Conservation (phyloP, 2,329 filamentous ascomycete genomes). For the Fusarium marasasianum region DNA sequence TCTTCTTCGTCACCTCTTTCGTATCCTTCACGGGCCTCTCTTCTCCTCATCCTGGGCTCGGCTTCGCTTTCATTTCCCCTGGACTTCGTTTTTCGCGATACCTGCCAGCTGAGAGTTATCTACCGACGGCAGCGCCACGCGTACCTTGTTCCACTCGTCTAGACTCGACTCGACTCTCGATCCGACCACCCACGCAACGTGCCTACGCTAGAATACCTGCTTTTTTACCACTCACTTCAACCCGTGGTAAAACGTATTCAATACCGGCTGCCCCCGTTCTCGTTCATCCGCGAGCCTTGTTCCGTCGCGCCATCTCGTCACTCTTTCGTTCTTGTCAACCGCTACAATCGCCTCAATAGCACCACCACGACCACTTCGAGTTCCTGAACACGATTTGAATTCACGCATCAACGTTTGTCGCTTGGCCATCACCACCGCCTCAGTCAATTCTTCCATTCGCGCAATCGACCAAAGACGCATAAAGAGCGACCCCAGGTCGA, state of each 20-base stretch:
- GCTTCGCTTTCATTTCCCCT: background rate
- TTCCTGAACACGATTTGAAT: slow-evolving; percentile 2
- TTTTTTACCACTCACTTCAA: slow-evolving; percentile 8
- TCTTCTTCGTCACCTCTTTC: background rate
- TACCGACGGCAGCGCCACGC: slow-evolving; percentile 23
- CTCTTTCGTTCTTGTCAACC: slow-evolving; percentile 2
- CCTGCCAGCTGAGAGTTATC: background rate
- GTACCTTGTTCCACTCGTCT: slow-evolving; percentile 21
- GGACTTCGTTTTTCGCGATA: slow-evolving; percentile 1
- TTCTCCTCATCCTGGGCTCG: background rate
- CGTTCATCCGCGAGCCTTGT: background rate
- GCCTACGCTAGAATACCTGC: slow-evolving; percentile 9
- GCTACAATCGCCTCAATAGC: background rate
- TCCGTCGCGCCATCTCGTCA: slow-evolving; percentile 4
- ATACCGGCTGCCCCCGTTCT: slow-evolving; percentile 13
- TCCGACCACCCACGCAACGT: slow-evolving; percentile 17
- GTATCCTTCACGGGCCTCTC: background rate
- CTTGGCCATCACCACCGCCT: background rate
- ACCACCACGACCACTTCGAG: background rate
- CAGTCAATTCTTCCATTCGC: slow-evolving; percentile 2
- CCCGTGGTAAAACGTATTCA: slow-evolving; percentile 1
- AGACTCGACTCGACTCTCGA: slow-evolving; percentile 12
- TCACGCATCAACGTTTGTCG: background rate
- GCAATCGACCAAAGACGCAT: slow-evolving; percentile 2
- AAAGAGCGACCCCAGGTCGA: slow-evolving; percentile 17